Base-by-base conservation (phyloP, 2,329 filamentous ascomycete species). In the Drechslerella coelobrocha region DNA sequence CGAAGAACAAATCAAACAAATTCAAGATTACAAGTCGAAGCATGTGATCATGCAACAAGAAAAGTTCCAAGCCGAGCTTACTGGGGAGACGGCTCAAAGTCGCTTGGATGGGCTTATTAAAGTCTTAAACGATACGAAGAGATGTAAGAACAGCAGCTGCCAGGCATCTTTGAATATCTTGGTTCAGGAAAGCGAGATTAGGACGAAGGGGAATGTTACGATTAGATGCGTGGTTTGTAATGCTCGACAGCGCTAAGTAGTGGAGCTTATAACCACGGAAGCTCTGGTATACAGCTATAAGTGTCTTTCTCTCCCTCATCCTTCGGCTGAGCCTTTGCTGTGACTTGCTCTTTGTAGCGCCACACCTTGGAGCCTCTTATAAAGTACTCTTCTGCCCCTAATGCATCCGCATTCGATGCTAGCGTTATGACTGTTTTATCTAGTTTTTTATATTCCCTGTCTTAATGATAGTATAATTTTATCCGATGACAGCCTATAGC, bases 211-310 rank as follows among this genome's bases (percentile, higher is more conserved):
- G 0, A 61, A 61, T 51, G 31, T 51, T 17, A 68, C 24, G 3
- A 61, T 68, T 26, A 24, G 63, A 5, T 68, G 63, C 21, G 43
- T 55, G 8, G n/a, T 26, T 45, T 68, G 63, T 29, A 68, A 61
- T 26, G 50, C 63, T 26, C 63, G 55, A 5, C 63, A 68, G 27
- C 55, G 61, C 26, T 63, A 26, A 37, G n/a, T n/a, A n/a, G n/a
- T n/a, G n/a, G n/a, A n/a, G n/a, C n/a, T n/a, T n/a, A n/a, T n/a
- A n/a, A n/a, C n/a, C n/a, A n/a, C n/a, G n/a, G n/a, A n/a, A n/a
- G n/a, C n/a, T n/a, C n/a, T n/a, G n/a, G n/a, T n/a, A n/a, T n/a
- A n/a, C n/a, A n/a, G n/a, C n/a, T n/a, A n/a, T n/a, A n/a, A n/a
- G n/a, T n/a, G n/a, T n/a, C n/a, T n/a, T n/a, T n/a, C n/a, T n/a